Conservation (phyloP, 345 rosid genomes). For the Eucalyptus guilfoylei region DNA sequence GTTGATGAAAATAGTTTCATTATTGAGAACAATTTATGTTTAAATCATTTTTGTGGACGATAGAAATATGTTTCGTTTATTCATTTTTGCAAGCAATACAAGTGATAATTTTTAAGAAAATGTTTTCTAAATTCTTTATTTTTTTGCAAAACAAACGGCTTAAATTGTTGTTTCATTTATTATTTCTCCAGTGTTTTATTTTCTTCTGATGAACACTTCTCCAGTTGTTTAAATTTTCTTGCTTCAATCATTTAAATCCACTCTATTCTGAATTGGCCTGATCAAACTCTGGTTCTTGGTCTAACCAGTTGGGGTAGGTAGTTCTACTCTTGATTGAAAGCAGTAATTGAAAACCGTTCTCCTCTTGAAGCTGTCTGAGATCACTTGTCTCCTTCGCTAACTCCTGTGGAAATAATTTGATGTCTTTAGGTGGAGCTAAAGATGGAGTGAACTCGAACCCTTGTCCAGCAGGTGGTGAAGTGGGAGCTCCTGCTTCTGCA, state of each 20-base stretch:
- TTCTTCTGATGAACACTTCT: not conserved
- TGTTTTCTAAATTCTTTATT: not conserved
- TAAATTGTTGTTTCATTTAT: not conserved
- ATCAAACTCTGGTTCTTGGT: not conserved
- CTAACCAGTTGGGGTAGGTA: not conserved
- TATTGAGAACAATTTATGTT: not conserved
- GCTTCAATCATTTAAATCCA: not conserved
- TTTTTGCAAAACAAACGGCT: not conserved
- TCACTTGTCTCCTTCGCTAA: not conserved
- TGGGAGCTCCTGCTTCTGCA: slow-evolving; percentile 16
- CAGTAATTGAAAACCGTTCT: not conserved
- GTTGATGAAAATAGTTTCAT: not conserved
- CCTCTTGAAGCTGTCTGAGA: not conserved
- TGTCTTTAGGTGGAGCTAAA: slow-evolving; percentile 15
- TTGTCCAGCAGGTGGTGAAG: slow-evolving; percentile 35
- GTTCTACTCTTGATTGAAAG: not conserved
- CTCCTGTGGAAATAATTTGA: not conserved
- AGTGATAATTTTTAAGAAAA: not conserved
- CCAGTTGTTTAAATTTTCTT: not conserved
- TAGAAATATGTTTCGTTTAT: not conserved
- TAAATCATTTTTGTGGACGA: not conserved
- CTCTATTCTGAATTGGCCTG: not conserved
- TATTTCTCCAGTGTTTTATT: not conserved
- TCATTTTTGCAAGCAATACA: not conserved
- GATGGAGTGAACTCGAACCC: slow-evolving; percentile 1